Base-by-base conservation (phyloP, 768 basidiomycete genomes). In the Amanita inopinata region DNA sequence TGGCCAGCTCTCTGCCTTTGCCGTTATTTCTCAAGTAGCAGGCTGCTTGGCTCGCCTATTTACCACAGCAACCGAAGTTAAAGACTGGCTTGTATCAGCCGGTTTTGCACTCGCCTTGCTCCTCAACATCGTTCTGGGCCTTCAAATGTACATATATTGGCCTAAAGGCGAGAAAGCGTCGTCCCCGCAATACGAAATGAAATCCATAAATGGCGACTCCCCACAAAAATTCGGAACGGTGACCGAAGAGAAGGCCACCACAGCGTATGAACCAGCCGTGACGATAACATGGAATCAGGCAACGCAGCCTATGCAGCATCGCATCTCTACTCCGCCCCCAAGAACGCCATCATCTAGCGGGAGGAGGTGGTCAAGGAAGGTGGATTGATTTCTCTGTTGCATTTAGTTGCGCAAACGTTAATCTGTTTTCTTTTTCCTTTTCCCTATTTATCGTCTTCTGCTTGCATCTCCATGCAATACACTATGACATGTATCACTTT, bases 1-100 rank as follows among this genome's bases (percentile, higher is more conserved):
- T 0, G 96, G 96, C 8, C 91, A 97, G 55, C 83, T 99, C 31
- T 93, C 90, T 8, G 78, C 90, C 0, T 88, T 99, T 55, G 91
- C 92, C 18, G 89, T 98, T 27, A 64, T 88, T 53, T 74, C 89
- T 38, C 90, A 94, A 49, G 74, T 98, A 28, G 72, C 70, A 1
- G 94, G 96, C 17, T 96, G 92, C 60, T 66, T 90, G 27, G 96
- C 94, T 0, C 71, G 96, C 33, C 66, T 98, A 11, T 98, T 92
- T 69, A 99, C 96, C 5, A 97, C 91, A 9, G 73, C 80, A 7
- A 83, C 83, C 23, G 94, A 98, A 59, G 82, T 96, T 44, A 77
- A 80, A 38, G 96, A 98, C 60, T 51, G 58, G 5, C 69, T 96
- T 49, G 76, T 98, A 49, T 65, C 78, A 14, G 83, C 86, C 18